Conservation (phyloP, 2,329 filamentous ascomycete genomes). For the Graphilbum fragrans region DNA sequence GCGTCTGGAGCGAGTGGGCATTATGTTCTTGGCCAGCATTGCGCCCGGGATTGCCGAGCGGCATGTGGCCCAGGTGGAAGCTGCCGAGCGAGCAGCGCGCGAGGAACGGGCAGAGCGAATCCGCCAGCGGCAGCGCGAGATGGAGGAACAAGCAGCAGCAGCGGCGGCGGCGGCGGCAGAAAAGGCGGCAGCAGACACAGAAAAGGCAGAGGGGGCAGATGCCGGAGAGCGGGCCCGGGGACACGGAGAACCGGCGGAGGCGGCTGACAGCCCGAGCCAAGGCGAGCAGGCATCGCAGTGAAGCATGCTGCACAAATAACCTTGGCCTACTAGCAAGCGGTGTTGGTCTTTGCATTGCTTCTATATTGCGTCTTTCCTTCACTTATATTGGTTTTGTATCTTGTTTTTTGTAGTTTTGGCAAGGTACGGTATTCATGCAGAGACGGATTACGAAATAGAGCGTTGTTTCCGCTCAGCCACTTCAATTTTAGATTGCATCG, state of each 20-base stretch:
- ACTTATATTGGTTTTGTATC: no score
- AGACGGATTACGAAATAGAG: no score
- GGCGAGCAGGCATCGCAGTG: no score
- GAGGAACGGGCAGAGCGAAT: conserved; percentile 33
- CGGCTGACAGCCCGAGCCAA: background rate
- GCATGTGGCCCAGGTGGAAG: conserved; percentile 47
- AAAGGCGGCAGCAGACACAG: conserved; percentile 14
- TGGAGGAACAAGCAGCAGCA: conserved; percentile 20
- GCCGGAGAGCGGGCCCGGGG: background rate
- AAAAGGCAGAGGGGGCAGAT: background rate
- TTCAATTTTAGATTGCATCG: no score
- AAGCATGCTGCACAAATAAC: no score
- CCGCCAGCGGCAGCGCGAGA: conserved; percentile 28
- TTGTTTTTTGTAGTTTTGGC: no score
- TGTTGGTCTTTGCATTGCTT: no score
- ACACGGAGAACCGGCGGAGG: background rate
- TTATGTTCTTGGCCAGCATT: conserved; percentile 54
- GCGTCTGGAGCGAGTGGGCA: conserved; percentile 44
- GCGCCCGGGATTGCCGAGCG: conserved; percentile 54
- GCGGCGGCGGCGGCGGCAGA: conserved; percentile 21
- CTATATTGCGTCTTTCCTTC: no score
- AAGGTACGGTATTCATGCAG: no score
- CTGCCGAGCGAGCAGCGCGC: background rate
- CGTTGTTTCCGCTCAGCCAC: no score
- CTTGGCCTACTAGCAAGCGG: no score